A percentile compares a stretch with the other conserved stretches of the same genome.
phyloP scores from a whole-genome alignment of 1,284 basidiomycete genomes.

The Puccinia polysora region DNA sequence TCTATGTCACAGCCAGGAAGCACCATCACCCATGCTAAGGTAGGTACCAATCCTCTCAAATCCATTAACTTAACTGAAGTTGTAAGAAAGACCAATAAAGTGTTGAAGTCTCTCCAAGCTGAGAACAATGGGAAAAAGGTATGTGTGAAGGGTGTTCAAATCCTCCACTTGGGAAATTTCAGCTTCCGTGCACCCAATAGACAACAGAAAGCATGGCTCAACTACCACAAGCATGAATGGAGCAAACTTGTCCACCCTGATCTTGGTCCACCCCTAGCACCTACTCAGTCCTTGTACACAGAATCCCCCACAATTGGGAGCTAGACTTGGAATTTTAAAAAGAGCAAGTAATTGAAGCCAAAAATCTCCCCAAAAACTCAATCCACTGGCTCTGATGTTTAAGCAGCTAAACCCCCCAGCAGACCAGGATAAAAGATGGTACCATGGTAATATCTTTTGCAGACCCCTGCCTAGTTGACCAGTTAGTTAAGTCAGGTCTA shows the following conservation, averaged over 20 bases:
- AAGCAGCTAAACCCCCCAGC: background rate
- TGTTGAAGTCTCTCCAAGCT: background rate
- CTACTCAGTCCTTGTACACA: background rate
- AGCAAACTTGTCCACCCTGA: background rate
- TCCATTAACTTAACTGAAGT: background rate
- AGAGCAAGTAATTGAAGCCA: background rate
- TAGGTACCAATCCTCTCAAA: background rate
- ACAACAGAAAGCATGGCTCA: background rate
- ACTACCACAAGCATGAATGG: background rate
- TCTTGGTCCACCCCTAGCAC: background rate
- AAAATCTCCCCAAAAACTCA: background rate
- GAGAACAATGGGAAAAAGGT: background rate
- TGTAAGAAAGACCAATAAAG: background rate
- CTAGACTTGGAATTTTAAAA: background rate
- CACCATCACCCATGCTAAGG: background rate
- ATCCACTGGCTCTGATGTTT: background rate
- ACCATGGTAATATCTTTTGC: background rate
- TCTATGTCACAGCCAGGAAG: background rate
- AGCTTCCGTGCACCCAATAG: background rate
- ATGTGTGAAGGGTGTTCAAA: background rate
- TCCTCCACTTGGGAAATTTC: background rate
- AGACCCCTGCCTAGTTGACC: background rate
- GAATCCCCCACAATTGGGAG: too few species aligned
- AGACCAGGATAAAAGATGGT: background rate
- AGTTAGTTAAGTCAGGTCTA: background rate